Evolutionary conservation across 2,329 filamentous ascomycete species (phyloP).

Genomic region (Mariannaea elegans): DNA sequence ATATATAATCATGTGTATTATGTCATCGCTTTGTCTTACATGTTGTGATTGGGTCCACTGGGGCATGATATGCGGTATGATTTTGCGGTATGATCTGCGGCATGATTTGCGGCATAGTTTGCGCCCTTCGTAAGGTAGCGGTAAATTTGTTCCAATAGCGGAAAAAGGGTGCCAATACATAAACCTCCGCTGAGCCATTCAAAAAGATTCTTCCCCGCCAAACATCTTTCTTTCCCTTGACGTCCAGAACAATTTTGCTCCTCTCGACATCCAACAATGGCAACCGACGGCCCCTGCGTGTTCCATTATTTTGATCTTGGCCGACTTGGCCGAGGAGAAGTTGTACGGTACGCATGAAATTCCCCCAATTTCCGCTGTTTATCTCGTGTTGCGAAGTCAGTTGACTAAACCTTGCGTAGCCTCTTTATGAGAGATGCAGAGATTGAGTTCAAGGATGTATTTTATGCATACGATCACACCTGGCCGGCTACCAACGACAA

Average conservation of each 20-base stretch:
- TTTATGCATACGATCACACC: constrained; percentile 26
- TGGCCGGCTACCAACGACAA: constrained; percentile 34
- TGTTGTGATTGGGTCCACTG: too few relatives aligned
- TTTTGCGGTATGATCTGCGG: not conserved
- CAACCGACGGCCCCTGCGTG: constrained; percentile 11
- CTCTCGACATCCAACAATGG: not conserved
- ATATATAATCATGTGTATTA: too few relatives aligned
- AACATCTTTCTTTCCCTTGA: not conserved
- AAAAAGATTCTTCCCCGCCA: not conserved
- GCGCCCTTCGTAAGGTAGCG: not conserved
- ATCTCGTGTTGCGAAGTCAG: not conserved
- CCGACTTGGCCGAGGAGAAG: constrained; percentile 40
- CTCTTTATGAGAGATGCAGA: constrained; percentile 32
- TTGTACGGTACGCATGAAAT: constrained; percentile 33
- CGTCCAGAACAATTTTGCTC: not conserved
- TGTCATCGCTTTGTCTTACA: too few relatives aligned
- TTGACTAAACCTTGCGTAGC: constrained; percentile 1
- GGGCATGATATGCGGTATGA: too few relatives aligned
- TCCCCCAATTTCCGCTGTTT: too few relatives aligned
- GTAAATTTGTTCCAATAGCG: not conserved
- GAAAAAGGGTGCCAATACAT: not conserved
- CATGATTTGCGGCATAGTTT: not conserved
- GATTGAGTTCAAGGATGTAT: constrained; percentile 26
- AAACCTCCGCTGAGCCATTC: not conserved
- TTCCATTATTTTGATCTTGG: constrained; percentile 41